A percentile compares a stretch with the other conserved stretches of the same genome.
Conservation (phyloP, 768 basidiomycete genomes). For the Mycena venus region DNA sequence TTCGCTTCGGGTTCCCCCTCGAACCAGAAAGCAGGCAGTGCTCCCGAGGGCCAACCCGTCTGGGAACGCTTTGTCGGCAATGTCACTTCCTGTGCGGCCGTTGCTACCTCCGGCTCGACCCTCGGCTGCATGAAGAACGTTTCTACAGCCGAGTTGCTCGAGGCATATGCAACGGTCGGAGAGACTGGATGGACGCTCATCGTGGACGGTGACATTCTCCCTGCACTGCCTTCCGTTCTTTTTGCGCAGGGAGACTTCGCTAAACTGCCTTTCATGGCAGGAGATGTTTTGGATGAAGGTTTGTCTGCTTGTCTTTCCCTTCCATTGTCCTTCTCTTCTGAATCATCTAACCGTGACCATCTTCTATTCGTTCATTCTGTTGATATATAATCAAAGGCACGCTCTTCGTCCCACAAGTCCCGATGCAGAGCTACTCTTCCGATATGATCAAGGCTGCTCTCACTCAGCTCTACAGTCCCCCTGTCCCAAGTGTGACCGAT, state of each 20-base stretch:
- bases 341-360: no score
- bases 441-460: neutral
- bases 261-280: conserved; percentile 1
- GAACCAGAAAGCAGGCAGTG: neutral
- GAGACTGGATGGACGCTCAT: neutral
- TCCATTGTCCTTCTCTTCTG: no score
- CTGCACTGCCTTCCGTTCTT: neutral
- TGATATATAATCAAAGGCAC: neutral
- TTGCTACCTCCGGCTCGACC: neutral
- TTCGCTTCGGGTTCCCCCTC: neutral
- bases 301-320: neutral
- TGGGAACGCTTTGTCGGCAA: neutral
- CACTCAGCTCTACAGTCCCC: neutral
- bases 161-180: neutral
- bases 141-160: neutral
- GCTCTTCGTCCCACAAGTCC: neutral
- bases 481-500: neutral
- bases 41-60: neutral
- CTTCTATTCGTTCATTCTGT: no score
- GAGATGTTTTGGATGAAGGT: conserved; percentile 13
- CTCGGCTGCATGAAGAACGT: conserved; percentile 3
- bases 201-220: neutral
- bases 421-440: neutral
- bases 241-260: neutral
- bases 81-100: conserved; percentile 1